These are phyloP conservation scores for Neonectria punicea DNA, from an alignment of 2,329 filamentous ascomycete genomes.

Conservation along the genomic window DNA sequence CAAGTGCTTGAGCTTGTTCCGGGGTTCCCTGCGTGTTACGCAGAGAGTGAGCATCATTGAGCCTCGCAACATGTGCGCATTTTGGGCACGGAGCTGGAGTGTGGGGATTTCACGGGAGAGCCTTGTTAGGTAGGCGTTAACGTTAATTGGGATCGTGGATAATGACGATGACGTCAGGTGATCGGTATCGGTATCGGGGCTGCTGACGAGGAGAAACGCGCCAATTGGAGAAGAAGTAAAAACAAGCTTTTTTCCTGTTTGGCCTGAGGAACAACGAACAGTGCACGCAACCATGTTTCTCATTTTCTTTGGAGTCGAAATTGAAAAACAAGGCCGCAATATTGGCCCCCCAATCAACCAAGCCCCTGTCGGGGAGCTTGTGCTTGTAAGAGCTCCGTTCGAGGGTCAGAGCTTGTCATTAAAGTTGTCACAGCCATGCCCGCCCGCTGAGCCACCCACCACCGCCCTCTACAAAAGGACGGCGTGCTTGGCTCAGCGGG, in stretches of 20 bases:
- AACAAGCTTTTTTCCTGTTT: constrained; percentile 2
- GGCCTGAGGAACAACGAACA: background rate
- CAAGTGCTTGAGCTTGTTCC: constrained; percentile 5
- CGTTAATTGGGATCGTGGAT: background rate
- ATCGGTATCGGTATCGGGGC: too few relatives aligned
- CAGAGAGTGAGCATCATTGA: background rate
- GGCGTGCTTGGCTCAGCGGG: background rate
- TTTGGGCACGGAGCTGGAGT: background rate
- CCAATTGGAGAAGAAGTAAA: background rate
- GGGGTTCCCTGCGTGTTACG: background rate
- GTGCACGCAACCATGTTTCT: too few relatives aligned
- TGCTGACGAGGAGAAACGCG: background rate
- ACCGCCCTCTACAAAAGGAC: background rate
- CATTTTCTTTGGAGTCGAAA: too few relatives aligned
- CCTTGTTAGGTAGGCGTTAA: too few relatives aligned
- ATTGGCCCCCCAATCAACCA: too few relatives aligned
- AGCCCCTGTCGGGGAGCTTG: background rate
- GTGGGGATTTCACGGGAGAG: background rate
- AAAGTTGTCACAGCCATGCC: background rate
- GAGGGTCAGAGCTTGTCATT: background rate
- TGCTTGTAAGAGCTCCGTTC: constrained; percentile 8
- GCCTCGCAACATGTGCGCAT: too few relatives aligned
- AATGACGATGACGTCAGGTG: background rate
- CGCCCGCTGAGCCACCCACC: constrained; percentile 17
- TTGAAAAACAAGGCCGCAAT: too few relatives aligned